Conservation (phyloP, 176 grass and related monocot genomes). For the Phyllostachys edulis region DNA sequence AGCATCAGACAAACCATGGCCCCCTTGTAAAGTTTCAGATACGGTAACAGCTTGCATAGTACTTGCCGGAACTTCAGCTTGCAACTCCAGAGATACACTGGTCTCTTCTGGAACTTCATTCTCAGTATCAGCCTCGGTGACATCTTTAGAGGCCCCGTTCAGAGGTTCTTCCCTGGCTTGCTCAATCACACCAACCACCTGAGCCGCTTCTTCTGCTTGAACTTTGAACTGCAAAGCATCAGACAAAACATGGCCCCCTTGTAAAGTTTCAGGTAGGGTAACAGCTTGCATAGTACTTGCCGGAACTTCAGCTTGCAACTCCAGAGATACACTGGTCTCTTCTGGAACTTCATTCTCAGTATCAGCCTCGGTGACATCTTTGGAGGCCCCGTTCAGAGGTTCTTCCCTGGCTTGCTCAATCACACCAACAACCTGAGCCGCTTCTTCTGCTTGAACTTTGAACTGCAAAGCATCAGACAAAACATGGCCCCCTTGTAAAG, state of each 20-base stretch:
- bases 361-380: background rate
- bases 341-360: slow-evolving; percentile 2
- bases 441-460: background rate
- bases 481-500: background rate
- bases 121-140: background rate
- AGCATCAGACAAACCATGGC: background rate
- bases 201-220: background rate
- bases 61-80: slow-evolving; percentile 20
- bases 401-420: background rate
- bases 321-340: background rate
- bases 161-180: slow-evolving; percentile 1
- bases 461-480: background rate
- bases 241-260: background rate
- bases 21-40: background rate
- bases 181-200: background rate
- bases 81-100: background rate
- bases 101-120: slow-evolving; percentile 2
- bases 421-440: background rate
- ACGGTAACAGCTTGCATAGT: background rate
- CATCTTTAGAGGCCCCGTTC: background rate
- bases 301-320: slow-evolving; percentile 20
- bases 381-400: background rate
- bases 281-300: background rate
- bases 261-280: background rate
- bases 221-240: background rate